Percentiles rank a stretch among this genome's conserved stretches.
phyloP scores from a whole-genome alignment of 2,329 filamentous ascomycete species.

The Clonostachys sp. region DNA sequence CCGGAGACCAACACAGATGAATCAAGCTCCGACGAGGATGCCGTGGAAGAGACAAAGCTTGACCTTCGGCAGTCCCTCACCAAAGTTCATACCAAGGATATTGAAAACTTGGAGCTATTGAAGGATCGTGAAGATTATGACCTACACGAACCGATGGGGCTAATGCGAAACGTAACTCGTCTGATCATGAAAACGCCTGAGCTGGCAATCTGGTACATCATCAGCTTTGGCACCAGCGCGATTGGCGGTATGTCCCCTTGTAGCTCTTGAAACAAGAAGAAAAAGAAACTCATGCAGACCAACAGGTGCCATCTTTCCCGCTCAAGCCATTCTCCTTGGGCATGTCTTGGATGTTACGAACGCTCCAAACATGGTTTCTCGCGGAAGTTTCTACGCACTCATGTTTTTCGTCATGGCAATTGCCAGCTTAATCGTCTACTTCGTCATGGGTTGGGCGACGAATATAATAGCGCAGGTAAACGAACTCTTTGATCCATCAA shows the following conservation, averaged over 20 bases:
- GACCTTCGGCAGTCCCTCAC: too few species aligned
- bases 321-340: constrained; percentile 5
- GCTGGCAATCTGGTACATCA: not conserved
- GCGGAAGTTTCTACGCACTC: constrained; percentile 12
- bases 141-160: too few species aligned
- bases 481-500: too few species aligned
- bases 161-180: too few species aligned
- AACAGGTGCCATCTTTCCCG: not conserved
- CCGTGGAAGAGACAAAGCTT: too few species aligned
- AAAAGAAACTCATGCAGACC: constrained; percentile 19
- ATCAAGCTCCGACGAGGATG: too few species aligned
- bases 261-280: too few species aligned
- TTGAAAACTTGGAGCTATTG: too few species aligned
- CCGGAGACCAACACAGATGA: too few species aligned
- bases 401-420: constrained; percentile 43
- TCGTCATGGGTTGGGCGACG: constrained; percentile 10
- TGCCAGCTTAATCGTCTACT: constrained; percentile 29
- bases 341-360: constrained; percentile 12
- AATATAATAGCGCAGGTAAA: constrained; percentile 11
- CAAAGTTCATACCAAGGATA: too few species aligned
- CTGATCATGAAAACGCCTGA: not conserved
- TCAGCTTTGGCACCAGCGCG: not conserved
- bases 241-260: not conserved
- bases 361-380: too few species aligned
- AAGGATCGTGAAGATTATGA: too few species aligned